phyloP scores from a whole-genome alignment of 768 basidiomycete species.

The Macrolepiota albuminosa region DNA sequence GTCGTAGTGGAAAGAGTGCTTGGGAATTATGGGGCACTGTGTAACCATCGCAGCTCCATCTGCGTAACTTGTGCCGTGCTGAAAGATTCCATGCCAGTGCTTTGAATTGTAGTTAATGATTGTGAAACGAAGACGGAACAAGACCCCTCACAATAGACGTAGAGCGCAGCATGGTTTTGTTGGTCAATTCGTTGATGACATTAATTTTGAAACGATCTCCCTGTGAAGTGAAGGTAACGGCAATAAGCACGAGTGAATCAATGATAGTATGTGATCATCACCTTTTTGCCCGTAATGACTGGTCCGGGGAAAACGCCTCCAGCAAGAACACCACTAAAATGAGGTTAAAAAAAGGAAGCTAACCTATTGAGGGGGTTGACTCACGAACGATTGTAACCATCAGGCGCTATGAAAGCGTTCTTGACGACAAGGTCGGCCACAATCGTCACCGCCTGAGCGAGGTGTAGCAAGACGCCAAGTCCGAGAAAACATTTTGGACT shows the following conservation, averaged over 20 bases:
- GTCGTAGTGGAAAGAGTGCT: slow-evolving; percentile 1
- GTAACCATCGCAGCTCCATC: slow-evolving; percentile 4
- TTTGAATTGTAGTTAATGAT: background rate
- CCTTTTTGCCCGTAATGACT: slow-evolving; percentile 4
- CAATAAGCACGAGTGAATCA: background rate
- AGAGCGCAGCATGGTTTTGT: slow-evolving; percentile 1
- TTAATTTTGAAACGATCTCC: slow-evolving; percentile 8
- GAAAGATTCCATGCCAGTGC: slow-evolving; percentile 7
- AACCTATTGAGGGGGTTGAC: background rate
- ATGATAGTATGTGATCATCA: background rate
- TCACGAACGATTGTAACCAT: slow-evolving; percentile 4
- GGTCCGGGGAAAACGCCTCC: slow-evolving; percentile 1
- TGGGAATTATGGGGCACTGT: slow-evolving; percentile 5
- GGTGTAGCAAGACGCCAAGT: background rate
- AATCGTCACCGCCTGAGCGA: slow-evolving; percentile 1
- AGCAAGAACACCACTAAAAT: background rate
- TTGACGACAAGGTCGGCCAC: slow-evolving; percentile 5
- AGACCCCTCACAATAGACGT: slow-evolving; percentile 1
- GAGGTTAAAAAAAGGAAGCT: background rate
- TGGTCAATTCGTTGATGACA: slow-evolving; percentile 1
- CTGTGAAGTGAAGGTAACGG: background rate
- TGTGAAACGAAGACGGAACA: background rate
- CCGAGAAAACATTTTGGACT: background rate
- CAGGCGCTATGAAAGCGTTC: slow-evolving; percentile 1
- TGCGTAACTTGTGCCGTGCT: slow-evolving; percentile 2